Conservation (phyloP, 78 protist genomes). For the Anaeramoeba ignava region DNA sequence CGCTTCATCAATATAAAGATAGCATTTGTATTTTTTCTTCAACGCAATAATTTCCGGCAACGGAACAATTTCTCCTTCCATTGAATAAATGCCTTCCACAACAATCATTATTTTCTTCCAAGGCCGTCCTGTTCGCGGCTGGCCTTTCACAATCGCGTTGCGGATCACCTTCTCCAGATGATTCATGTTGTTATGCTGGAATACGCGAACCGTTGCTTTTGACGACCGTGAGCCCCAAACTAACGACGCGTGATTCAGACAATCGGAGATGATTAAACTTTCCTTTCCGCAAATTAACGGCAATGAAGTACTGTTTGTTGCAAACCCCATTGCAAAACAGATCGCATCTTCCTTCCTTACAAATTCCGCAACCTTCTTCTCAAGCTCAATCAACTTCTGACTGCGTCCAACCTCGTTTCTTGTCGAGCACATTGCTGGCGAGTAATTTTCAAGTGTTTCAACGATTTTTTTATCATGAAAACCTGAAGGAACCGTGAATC, state of each 20-base stretch:
- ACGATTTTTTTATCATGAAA: not conserved
- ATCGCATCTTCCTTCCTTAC: constrained; percentile 68
- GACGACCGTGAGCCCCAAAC: constrained; percentile 77
- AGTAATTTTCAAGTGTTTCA: not conserved
- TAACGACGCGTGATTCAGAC: constrained; percentile 82
- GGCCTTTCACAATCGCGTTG: constrained; percentile 57
- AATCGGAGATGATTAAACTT: constrained; percentile 68
- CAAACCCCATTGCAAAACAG: constrained; percentile 93
- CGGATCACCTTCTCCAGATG: constrained; percentile 63
- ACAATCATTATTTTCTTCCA: constrained; percentile 81
- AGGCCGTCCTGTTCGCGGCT: constrained; percentile 76
- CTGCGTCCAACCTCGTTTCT: constrained; percentile 20
- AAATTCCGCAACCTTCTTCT: constrained; percentile 65
- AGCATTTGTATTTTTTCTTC: constrained; percentile 77
- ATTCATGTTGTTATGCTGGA: constrained; percentile 76
- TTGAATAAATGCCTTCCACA: constrained; percentile 91
- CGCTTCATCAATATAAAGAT: constrained; percentile 95
- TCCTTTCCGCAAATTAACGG: constrained; percentile 29
- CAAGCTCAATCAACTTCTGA: constrained; percentile 41
- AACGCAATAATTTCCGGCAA: constrained; percentile 63
- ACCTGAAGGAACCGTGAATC: constrained; percentile 53
- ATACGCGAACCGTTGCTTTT: constrained; percentile 64
- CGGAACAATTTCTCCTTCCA: constrained; percentile 86
- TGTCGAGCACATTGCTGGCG: not conserved
- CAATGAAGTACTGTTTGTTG: constrained; percentile 64